Evolutionary conservation across 1,139 yeast species (phyloP), one percentile per base, ranked within the genome.

Genomic region (Pichia sp.): DNA sequence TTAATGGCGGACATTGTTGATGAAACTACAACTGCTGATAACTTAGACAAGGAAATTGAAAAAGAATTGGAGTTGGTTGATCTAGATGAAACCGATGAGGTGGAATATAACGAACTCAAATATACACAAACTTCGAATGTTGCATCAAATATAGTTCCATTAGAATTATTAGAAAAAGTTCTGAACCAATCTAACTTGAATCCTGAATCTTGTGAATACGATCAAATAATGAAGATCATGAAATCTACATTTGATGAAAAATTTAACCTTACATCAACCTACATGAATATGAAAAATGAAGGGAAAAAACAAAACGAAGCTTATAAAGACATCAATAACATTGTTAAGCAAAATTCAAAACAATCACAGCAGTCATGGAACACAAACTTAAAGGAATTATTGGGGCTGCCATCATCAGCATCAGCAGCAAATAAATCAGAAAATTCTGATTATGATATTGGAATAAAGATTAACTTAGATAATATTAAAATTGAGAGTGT

Each of bases 51-150:
- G 30, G 64, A 68, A 9, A 66, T 69, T 38, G 57, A 52, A 43
- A 54, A 56, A 50, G 90, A 84, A 55, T 66, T 85, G 42, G 71
- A 75, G 42, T 73, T 85, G 39, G 69, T 70, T 27, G 96, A 89
- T 60, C 70, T 87, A 49, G 80, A 80, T 46, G 75, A 74, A 7
- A 66, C 66, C 4, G 69, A 70, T 22, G 67, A 67, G 4, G 71
- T 78, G 6, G 79, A 77, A 46, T 82, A 77, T 55, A 76, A 85
- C 18, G 77, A 77, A 58, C 73, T 88, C 44, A 72, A 79, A 53
- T 68, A 85, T 43, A 76, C 75, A 4, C 61, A 60, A 43, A 54
- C 61, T 13, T 56, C 65, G 12, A 62, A 60, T 40, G 51, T 55
- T 23, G 54, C 60, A 7, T 55, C 63, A 9, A 58, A 52, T 47